Percentiles rank a stretch among this genome's conserved stretches.
These are phyloP conservation scores for Blastocladiella britannica DNA, from an alignment of 192 early-diverging fungal genomes.

Conservation along the genomic window DNA sequence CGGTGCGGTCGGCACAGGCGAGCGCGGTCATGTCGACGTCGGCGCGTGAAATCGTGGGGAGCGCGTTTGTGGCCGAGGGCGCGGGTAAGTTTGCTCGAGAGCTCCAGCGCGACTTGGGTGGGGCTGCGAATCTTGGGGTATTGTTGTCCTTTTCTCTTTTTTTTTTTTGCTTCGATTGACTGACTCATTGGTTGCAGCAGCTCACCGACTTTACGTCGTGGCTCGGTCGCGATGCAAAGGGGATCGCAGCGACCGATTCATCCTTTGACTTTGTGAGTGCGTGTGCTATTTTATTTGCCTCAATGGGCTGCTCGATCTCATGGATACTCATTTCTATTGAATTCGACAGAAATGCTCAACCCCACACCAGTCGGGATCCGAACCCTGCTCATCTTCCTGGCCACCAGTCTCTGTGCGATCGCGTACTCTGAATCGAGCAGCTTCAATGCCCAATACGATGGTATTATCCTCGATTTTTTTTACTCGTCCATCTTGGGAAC, in stretches of 20 bases:
- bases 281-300: background rate
- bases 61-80: background rate
- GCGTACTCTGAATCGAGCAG: background rate
- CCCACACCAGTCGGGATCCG: background rate
- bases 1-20: background rate
- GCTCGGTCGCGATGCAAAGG: background rate
- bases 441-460: background rate
- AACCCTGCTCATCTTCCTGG: background rate
- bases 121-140: background rate
- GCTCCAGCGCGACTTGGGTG: background rate
- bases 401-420: background rate
- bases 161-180: background rate
- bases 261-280: background rate
- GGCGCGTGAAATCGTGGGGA: background rate
- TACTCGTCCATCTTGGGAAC: background rate
- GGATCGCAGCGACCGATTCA: background rate
- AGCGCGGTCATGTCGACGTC: background rate
- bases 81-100: background rate
- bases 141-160: background rate
- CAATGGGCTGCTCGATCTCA: background rate
- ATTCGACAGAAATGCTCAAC: background rate
- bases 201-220: background rate
- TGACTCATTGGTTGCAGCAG: background rate
- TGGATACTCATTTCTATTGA: background rate
- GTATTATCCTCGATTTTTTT: too few relatives aligned